Evolutionary conservation across 2,329 filamentous ascomycete species (phyloP).

Genomic region (Bipolaris gigantea): DNA sequence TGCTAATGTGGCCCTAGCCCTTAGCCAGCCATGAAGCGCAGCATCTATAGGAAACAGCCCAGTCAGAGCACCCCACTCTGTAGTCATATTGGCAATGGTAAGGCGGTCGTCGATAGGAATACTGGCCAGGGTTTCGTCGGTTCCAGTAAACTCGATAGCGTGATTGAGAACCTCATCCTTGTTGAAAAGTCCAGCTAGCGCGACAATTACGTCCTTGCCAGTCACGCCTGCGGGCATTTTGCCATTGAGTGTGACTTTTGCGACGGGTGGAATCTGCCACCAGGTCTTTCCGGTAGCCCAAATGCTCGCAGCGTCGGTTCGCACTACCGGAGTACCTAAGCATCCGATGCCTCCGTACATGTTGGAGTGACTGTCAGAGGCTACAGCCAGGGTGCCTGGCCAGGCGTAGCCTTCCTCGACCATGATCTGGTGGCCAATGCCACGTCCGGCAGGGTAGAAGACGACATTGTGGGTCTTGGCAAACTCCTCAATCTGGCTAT

Average conservation of each 20-base stretch:
- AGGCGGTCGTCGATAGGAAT: conserved; percentile 73
- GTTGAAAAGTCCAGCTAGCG: conserved; percentile 83
- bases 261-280: conserved; percentile 87
- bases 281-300: conserved; percentile 83
- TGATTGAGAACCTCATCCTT: conserved; percentile 90
- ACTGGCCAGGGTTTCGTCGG: conserved; percentile 72
- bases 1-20: conserved; percentile 72
- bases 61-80: conserved; percentile 75
- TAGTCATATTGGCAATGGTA: conserved; percentile 79
- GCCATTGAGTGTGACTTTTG: conserved; percentile 77
- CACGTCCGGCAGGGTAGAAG: conserved; percentile 75
- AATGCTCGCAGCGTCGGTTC: conserved; percentile 84
- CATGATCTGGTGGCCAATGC: conserved; percentile 92
- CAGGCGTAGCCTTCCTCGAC: conserved; percentile 82
- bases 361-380: conserved; percentile 75
- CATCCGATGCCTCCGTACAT: conserved; percentile 81
- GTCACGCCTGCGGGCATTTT: conserved; percentile 76
- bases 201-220: conserved; percentile 92
- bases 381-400: conserved; percentile 83
- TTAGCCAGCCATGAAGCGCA: conserved; percentile 71
- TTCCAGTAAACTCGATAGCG: conserved; percentile 82
- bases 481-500: conserved; percentile 78
- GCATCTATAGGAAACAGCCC: conserved; percentile 81
- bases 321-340: conserved; percentile 78
- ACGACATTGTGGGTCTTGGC: conserved; percentile 74